A percentile compares a stretch with the other conserved stretches of the same genome.
These are phyloP conservation scores for Ensete glaucum DNA, from an alignment of 176 grass and related monocot species.

Conservation along the genomic window DNA sequence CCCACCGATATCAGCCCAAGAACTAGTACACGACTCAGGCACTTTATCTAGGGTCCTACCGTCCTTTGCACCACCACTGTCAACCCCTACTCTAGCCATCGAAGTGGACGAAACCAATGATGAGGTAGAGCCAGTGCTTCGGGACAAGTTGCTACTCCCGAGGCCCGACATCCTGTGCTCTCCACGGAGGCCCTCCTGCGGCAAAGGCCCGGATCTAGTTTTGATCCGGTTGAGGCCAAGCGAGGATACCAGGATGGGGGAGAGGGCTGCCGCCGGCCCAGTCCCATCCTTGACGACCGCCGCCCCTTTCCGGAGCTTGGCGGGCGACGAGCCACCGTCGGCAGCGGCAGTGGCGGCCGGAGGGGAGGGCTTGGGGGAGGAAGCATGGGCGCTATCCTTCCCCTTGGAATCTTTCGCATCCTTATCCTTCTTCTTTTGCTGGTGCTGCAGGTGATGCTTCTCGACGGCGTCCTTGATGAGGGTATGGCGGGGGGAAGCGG, in stretches of 20 bases:
- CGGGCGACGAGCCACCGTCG: not conserved
- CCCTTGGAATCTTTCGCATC: constrained; percentile 17
- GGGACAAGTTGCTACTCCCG: constrained; percentile 76
- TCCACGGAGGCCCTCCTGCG: constrained; percentile 61
- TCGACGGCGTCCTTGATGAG: constrained; percentile 15
- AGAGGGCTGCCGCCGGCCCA: constrained; percentile 21
- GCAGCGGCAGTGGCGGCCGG: not conserved
- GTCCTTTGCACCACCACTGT: constrained; percentile 19
- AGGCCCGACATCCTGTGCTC: constrained; percentile 52
- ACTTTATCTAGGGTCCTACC: constrained; percentile 32
- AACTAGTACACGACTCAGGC: constrained; percentile 11
- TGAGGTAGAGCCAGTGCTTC: constrained; percentile 5
- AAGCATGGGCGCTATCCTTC: not conserved
- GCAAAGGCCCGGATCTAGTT: constrained; percentile 99
- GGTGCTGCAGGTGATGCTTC: constrained; percentile 11
- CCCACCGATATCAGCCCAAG: constrained; percentile 5
- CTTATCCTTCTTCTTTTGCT: constrained; percentile 17
- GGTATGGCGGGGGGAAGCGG: constrained; percentile 1
- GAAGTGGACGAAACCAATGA: not conserved
- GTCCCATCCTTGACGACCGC: constrained; percentile 9
- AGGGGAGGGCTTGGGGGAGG: constrained; percentile 3
- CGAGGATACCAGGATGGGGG: constrained; percentile 94
- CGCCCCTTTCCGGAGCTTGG: constrained; percentile 31
- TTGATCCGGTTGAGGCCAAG: constrained; percentile 98
- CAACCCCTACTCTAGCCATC: not conserved